Conservation (phyloP, 1,284 basidiomycete genomes). For the Cryptococcus sp. region DNA sequence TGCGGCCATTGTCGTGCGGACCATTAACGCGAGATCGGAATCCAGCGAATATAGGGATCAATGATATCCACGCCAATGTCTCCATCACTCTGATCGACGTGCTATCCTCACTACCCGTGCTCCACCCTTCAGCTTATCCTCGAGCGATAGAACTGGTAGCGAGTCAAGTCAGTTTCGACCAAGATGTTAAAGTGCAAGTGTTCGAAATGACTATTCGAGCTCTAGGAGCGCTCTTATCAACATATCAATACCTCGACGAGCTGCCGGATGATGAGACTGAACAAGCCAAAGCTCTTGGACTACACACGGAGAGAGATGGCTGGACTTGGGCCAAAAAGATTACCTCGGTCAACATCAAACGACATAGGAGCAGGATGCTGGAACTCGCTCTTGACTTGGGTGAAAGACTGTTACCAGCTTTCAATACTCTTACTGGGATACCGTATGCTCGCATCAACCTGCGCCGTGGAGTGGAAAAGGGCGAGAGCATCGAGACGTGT, state of each 20-base stretch:
- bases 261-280: conserved; percentile 48
- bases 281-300: conserved; percentile 26
- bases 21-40: conserved; percentile 40
- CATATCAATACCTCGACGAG: conserved; percentile 66
- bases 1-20: conserved; percentile 80
- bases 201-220: conserved; percentile 76
- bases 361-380: conserved; percentile 70
- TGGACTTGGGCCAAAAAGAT: conserved; percentile 10
- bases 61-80: conserved; percentile 72
- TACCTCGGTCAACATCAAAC: conserved; percentile 68
- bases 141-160: conserved; percentile 39
- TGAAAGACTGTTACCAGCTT: conserved; percentile 79
- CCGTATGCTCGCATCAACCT: conserved; percentile 77
- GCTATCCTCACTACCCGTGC: conserved; percentile 42
- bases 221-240: conserved; percentile 82
- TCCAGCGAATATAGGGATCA: conserved; percentile 49
- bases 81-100: conserved; percentile 49
- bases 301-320: conserved; percentile 4
- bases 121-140: conserved; percentile 41
- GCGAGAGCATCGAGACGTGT: conserved; percentile 50
- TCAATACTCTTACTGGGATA: conserved; percentile 80
- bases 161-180: conserved; percentile 41
- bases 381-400: conserved; percentile 81
- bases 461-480: conserved; percentile 35
- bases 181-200: conserved; percentile 61